Evolutionary conservation across 2,329 filamentous ascomycete genomes (phyloP).

Genomic region (Huntiella decipiens): DNA sequence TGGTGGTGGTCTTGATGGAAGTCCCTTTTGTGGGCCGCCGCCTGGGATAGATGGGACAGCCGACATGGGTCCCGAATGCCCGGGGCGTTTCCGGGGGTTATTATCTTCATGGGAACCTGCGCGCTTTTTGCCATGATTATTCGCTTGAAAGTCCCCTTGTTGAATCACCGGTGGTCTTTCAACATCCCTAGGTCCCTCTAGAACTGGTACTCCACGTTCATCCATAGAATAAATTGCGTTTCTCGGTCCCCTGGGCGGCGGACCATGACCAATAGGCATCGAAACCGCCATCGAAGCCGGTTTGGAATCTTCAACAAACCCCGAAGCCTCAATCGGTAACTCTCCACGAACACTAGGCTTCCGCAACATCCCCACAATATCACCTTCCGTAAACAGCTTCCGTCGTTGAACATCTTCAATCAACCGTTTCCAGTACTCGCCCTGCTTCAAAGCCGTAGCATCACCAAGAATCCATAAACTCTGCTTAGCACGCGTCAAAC

Average conservation of each 20-base stretch:
- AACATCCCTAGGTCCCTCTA: slow-evolving; percentile 14
- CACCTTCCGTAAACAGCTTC: slow-evolving; percentile 55
- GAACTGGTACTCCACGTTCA: slow-evolving; percentile 6
- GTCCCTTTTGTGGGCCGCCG: neutral
- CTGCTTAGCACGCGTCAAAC: slow-evolving; percentile 86
- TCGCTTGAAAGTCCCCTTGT: slow-evolving; percentile 15
- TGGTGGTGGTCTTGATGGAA: neutral
- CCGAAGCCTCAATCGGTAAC: slow-evolving; percentile 13
- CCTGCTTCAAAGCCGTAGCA: slow-evolving; percentile 66
- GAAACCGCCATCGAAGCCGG: neutral
- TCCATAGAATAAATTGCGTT: slow-evolving; percentile 8
- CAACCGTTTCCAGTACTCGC: slow-evolving; percentile 76
- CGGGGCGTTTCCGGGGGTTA: slow-evolving; percentile 20
- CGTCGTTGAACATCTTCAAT: slow-evolving; percentile 63
- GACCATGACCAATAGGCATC: slow-evolving; percentile 7
- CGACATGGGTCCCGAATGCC: neutral
- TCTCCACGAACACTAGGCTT: slow-evolving; percentile 23
- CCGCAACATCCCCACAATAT: slow-evolving; percentile 31
- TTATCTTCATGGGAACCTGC: slow-evolving; percentile 22
- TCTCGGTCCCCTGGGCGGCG: slow-evolving; percentile 1
- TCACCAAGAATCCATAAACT: slow-evolving; percentile 94
- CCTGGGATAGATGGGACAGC: neutral
- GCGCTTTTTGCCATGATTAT: slow-evolving; percentile 23
- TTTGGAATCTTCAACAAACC: neutral
- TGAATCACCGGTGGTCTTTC: slow-evolving; percentile 23